Percentiles rank a stretch among this genome's conserved stretches.
Conservation (phyloP, 2,329 filamentous ascomycete species). For the Diaporthe longicolla region DNA sequence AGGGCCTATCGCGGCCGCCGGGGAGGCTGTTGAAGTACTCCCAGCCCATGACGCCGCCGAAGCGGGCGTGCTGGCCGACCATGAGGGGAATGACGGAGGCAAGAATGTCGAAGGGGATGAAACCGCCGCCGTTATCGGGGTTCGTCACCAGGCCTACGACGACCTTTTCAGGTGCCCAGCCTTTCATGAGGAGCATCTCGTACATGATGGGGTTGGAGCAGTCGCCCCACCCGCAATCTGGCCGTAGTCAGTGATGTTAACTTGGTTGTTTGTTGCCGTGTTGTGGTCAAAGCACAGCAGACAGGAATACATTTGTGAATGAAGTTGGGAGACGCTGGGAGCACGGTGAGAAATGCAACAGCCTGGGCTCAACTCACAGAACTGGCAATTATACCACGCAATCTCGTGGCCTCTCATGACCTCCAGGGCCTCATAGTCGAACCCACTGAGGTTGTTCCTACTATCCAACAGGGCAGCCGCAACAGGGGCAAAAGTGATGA, state of each 20-base stretch:
- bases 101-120: slow-evolving; percentile 71
- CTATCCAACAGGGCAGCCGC: slow-evolving; percentile 77
- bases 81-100: slow-evolving; percentile 70
- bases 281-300: no score
- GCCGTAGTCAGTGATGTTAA: not conserved
- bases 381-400: slow-evolving; percentile 86
- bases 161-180: slow-evolving; percentile 77
- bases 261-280: not conserved
- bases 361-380: slow-evolving; percentile 53
- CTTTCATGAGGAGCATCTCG: slow-evolving; percentile 62
- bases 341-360: no score
- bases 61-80: slow-evolving; percentile 70
- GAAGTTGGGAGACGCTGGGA: not conserved
- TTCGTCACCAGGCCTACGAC: slow-evolving; percentile 84
- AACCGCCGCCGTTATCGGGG: slow-evolving; percentile 77
- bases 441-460: slow-evolving; percentile 79
- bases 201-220: slow-evolving; percentile 66
- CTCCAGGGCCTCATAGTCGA: slow-evolving; percentile 81
- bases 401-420: slow-evolving; percentile 73
- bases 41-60: slow-evolving; percentile 89
- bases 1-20: slow-evolving; percentile 70
- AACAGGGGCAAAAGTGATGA: slow-evolving; percentile 84
- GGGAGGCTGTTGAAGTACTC: slow-evolving; percentile 85
- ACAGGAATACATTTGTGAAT: not conserved
- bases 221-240: slow-evolving; percentile 85